These are phyloP conservation scores for Trametes cingulata DNA, from an alignment of 768 basidiomycete genomes.

Conservation along the genomic window DNA sequence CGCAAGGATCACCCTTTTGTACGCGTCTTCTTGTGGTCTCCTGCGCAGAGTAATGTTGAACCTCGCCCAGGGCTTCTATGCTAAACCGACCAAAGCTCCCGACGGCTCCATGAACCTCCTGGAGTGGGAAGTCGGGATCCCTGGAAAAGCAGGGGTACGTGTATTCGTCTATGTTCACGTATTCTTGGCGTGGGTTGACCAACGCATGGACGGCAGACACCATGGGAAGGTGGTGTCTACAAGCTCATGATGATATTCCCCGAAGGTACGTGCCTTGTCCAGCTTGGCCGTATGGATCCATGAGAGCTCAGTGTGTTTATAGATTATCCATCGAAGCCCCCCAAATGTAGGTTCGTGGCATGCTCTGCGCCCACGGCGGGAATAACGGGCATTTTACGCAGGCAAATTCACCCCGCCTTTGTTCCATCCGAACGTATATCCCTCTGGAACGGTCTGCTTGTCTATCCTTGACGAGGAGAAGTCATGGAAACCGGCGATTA, in stretches of 20 bases:
- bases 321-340: constrained; percentile 96
- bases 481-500: constrained; percentile 98
- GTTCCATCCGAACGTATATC: constrained; percentile 98
- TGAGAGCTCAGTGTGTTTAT: constrained; percentile 19
- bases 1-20: constrained; percentile 98
- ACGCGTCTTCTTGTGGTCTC: constrained; percentile 38
- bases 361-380: background rate
- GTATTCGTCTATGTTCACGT: constrained; percentile 7
- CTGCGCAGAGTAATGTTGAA: background rate
- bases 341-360: constrained; percentile 66
- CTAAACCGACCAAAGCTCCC: constrained; percentile 83
- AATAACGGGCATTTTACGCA: constrained; percentile 34
- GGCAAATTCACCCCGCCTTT: constrained; percentile 96
- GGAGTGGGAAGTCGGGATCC: constrained; percentile 99
- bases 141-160: constrained; percentile 86
- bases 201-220: constrained; percentile 58
- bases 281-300: constrained; percentile 21
- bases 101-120: constrained; percentile 97
- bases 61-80: constrained; percentile 84
- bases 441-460: constrained; percentile 96
- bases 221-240: constrained; percentile 97
- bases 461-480: constrained; percentile 99
- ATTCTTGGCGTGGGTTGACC: constrained; percentile 24
- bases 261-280: constrained; percentile 64
- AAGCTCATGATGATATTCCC: constrained; percentile 95